Evolutionary conservation across 176 grass and related monocot species (phyloP), one percentile per base, ranked within the genome.

Genomic region (Calamus simplicifolius): DNA sequence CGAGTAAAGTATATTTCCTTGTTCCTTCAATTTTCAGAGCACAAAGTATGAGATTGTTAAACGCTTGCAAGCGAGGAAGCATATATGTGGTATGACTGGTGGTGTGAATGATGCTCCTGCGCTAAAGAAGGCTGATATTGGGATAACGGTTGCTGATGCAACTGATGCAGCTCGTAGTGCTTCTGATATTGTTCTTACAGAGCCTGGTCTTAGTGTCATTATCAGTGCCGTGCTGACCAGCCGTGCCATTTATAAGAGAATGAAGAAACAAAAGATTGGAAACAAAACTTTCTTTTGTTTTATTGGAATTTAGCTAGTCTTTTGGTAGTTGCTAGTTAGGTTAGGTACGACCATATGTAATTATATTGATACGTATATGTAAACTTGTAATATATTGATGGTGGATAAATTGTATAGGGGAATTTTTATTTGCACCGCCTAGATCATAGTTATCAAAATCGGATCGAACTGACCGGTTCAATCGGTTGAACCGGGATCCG

Each of bases 21-120:
- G 31, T 2, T 18, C 48, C 62, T 31, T 64, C 28, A 7, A 60
- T 30, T 59, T 56, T 29, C 56, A 89, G 87, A 90, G 70, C 86
- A 89, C 75, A 89, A n/a, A 89, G 56, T 89, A 89, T 61, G 86
- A 89, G 75, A 89, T 89, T 48, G 86, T 89, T 59, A 89, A 89
- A 72, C 76, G 81, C 19, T 43, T 89, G 62, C 86, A 89, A 89
- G 78, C 77, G 64, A 76, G 81, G 19, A 89, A 89, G 62, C 86
- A 89, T 72, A 85, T 89, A 5, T 89, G 86, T 76, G 86, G 86
- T 48, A 89, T 89, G 86, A 89, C 86, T 57, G 86, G 86, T 60
- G 86, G 86, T 49, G 86, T 89, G 31, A 89, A 89, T 61, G 86
- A 89, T 75, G 86, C 86, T 52, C 86, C 86, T 75, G 86, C 86